Base-by-base conservation (phyloP, 148 eudicot genomes). In the Pouteria glomerata region DNA sequence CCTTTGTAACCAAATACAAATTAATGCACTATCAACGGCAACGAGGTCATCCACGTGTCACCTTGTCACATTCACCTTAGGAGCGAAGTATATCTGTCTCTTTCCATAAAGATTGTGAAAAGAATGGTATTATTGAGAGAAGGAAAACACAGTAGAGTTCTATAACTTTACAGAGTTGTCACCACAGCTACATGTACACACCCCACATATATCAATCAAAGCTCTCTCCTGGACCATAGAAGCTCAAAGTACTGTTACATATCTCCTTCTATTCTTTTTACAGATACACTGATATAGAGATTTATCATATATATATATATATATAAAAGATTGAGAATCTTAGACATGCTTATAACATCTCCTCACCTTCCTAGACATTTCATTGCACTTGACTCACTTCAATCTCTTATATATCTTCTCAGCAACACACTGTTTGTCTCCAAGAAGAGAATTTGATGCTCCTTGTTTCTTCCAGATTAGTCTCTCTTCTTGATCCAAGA, bases 281-380 rank as follows among this genome's bases (percentile, higher is more conserved):
- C n/a, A n/a, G n/a, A n/a, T n/a, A n/a, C n/a, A n/a, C n/a, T n/a
- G n/a, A n/a, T n/a, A n/a, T 23, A 64, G 41, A 21, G 4, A 61
- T 81, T 73, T 75, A 74, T 77, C 75, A 84, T 70, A 63, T 69
- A 82, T 63, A 71, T 78, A 66, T 70, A 76, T 75, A 45, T 56
- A 55, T 55, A 15, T 76, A 64, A 75, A 57, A 70, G 62, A 69
- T 61, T 57, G 75, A 42, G 72, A 71, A 72, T 79, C 72, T 69
- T 65, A 81, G 81, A 77, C 81, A 85, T 83, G 81, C 87, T 85
- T 85, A 83, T 3, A 39, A 4, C 73, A 79, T 80, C 76, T 80
- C 76, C 47, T 68, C 81, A 78, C 71, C 85, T 85, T 81, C 85
- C 74, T 73, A 74, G 73, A 62, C 80, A 66, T 76, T 72, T 68